phyloP scores from a whole-genome alignment of 73 alveolate genomes.

The Paraurostyla sp. region DNA sequence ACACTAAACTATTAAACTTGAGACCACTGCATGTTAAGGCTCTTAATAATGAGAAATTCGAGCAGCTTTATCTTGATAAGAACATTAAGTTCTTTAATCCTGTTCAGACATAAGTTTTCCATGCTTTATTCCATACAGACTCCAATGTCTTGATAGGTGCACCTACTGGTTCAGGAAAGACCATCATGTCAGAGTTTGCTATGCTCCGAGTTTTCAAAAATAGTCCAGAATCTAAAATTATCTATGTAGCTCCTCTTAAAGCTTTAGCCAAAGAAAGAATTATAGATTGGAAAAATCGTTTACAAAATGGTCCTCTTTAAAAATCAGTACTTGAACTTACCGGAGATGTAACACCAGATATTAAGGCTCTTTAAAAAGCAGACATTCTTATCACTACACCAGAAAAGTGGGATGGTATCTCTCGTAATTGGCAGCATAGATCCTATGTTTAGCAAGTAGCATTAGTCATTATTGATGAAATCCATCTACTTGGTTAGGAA shows the following conservation, averaged over 20 bases:
- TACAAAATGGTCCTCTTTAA: conserved; percentile 71
- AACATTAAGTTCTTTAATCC: conserved; percentile 98
- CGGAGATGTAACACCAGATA: conserved; percentile 99
- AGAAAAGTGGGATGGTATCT: conserved; percentile 99
- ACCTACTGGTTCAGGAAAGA: conserved; percentile 98
- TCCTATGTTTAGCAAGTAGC: conserved; percentile 97
- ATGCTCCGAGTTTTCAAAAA: conserved; percentile 95
- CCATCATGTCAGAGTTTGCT: conserved; percentile 99
- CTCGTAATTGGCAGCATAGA: conserved; percentile 99
- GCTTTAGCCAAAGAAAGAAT: conserved; percentile 99
- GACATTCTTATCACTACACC: conserved; percentile 97
- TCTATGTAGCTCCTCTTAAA: conserved; percentile 99
- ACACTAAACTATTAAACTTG: conserved; percentile 96
- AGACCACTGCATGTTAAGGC: conserved; percentile 98
- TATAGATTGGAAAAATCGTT: conserved; percentile 93
- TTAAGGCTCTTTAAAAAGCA: conserved; percentile 82
- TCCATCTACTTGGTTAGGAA: conserved; percentile 99
- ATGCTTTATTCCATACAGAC: conserved; percentile 90
- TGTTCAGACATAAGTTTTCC: conserved; percentile 97
- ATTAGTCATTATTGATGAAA: conserved; percentile 99
- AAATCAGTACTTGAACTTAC: conserved; percentile 70
- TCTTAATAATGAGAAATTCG: conserved; percentile 93
- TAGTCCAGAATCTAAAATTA: conserved; percentile 92
- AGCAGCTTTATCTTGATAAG: conserved; percentile 83
- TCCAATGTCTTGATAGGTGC: conserved; percentile 99